These are phyloP conservation scores for Psilocybe sp. DNA, from an alignment of 768 basidiomycete genomes.

Conservation along the genomic window DNA sequence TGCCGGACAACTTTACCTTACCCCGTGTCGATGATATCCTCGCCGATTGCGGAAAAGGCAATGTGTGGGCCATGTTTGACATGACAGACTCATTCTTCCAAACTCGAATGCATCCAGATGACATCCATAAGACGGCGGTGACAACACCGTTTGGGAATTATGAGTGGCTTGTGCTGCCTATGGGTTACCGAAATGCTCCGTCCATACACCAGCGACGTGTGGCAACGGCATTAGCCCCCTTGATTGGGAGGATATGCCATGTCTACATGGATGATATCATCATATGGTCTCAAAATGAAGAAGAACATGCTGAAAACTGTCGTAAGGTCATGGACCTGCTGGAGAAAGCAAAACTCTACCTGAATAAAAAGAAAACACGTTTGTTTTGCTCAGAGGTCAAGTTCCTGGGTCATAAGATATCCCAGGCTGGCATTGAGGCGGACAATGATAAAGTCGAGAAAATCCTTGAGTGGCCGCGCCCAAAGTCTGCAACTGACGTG, in stretches of 20 bases:
- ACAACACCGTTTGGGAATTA: constrained; percentile 34
- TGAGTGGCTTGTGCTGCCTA: constrained; percentile 43
- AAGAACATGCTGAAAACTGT: constrained; percentile 8
- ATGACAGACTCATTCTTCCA: constrained; percentile 24
- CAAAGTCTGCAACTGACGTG: constrained; percentile 10
- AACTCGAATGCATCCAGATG: constrained; percentile 18
- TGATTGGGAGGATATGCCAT: constrained; percentile 22
- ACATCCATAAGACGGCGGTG: constrained; percentile 30
- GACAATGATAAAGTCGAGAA: constrained; percentile 18
- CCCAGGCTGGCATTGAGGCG: constrained; percentile 27
- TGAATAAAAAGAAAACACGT: constrained; percentile 15
- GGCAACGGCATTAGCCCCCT: constrained; percentile 18
- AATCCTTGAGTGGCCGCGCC: constrained; percentile 27
- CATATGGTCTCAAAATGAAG: constrained; percentile 17
- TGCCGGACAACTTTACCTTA: constrained; percentile 26
- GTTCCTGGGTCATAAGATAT: constrained; percentile 32
- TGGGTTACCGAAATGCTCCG: constrained; percentile 21
- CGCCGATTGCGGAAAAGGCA: constrained; percentile 29
- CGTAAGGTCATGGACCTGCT: constrained; percentile 7
- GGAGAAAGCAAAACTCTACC: constrained; percentile 2
- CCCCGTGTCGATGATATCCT: constrained; percentile 29
- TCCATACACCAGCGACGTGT: constrained; percentile 26
- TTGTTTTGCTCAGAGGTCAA: constrained; percentile 21
- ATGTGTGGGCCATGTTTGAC: constrained; percentile 25
- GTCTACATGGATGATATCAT: constrained; percentile 25